Conservation (phyloP, 257 asterid genomes). For the Anisodus tanguticus region DNA sequence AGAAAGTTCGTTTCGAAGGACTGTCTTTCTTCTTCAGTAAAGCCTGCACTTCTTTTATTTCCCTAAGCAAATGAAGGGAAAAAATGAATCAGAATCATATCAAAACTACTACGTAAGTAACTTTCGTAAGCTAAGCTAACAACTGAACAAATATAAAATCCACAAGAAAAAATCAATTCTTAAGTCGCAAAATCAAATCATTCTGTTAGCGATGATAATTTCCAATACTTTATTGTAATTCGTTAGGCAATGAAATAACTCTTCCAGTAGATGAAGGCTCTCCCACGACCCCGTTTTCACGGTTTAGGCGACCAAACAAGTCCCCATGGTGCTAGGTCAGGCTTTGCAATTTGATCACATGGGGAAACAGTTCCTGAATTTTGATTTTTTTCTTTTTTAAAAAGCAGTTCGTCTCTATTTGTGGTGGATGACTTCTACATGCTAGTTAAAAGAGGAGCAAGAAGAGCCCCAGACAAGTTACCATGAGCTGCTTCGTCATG, state of each 20-base stretch:
- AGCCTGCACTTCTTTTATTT: constrained; percentile 95
- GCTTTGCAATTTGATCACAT: neutral
- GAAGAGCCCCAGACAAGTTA: neutral
- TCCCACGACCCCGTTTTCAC: no score
- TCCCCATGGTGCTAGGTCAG: neutral
- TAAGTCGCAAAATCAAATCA: neutral
- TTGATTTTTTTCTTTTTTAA: neutral
- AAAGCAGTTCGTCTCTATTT: neutral
- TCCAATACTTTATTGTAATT: neutral
- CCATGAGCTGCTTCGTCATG: neutral
- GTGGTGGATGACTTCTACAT: neutral
- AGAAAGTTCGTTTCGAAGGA: constrained; percentile 76
- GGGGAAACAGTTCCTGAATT: neutral
- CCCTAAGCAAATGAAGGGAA: constrained; percentile 55
- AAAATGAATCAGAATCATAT: neutral
- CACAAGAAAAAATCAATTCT: neutral
- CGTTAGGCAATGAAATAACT: neutral
- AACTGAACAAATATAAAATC: neutral
- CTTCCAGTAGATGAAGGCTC: neutral
- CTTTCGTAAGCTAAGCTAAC: neutral
- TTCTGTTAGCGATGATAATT: neutral
- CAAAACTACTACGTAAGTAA: neutral
- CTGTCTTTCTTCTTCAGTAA: constrained; percentile 85
- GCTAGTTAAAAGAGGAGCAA: neutral
- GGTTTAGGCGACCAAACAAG: neutral